Percentiles rank a stretch among this genome's conserved stretches.
These are phyloP conservation scores for Rhizoctonia solani DNA, from an alignment of 1,284 basidiomycete species.

Conservation along the genomic window DNA sequence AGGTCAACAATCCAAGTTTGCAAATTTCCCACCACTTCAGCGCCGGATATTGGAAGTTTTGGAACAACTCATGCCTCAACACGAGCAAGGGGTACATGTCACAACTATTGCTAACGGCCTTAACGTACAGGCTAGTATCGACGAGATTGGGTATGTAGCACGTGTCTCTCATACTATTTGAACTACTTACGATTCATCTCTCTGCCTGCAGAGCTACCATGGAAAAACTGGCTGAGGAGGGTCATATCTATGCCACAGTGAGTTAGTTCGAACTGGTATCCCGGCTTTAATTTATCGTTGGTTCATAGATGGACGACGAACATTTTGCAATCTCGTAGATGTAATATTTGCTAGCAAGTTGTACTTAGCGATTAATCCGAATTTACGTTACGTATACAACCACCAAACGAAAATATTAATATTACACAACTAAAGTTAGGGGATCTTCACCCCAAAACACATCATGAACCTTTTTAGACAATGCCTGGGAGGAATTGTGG, in stretches of 20 bases:
- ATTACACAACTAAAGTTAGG: conserved; percentile 18
- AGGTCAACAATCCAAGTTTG: conserved; percentile 47
- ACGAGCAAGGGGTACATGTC: conserved; percentile 65
- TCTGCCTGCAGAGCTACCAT: not conserved
- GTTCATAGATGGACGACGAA: conserved; percentile 17
- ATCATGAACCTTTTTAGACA: conserved; percentile 32
- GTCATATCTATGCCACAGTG: conserved; percentile 26
- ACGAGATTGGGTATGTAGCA: conserved; percentile 39
- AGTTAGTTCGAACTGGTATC: not conserved
- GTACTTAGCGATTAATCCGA: not conserved
- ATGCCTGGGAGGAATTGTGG: not conserved
- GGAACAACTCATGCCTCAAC: conserved; percentile 46
- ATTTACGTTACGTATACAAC: not conserved
- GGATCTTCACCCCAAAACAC: conserved; percentile 31
- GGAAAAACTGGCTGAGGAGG: conserved; percentile 35
- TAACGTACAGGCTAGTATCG: conserved; percentile 44
- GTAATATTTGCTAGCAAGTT: not conserved
- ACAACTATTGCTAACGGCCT: conserved; percentile 55
- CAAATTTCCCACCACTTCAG: conserved; percentile 64
- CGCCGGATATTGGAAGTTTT: conserved; percentile 68
- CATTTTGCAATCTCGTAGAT: conserved; percentile 30
- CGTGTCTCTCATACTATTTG: conserved; percentile 50
- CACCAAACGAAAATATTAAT: too few species aligned
- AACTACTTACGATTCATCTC: not conserved
- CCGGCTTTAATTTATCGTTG: not conserved